phyloP scores from a whole-genome alignment of 257 asterid species.

The Dorcoceras hygrometricum region DNA sequence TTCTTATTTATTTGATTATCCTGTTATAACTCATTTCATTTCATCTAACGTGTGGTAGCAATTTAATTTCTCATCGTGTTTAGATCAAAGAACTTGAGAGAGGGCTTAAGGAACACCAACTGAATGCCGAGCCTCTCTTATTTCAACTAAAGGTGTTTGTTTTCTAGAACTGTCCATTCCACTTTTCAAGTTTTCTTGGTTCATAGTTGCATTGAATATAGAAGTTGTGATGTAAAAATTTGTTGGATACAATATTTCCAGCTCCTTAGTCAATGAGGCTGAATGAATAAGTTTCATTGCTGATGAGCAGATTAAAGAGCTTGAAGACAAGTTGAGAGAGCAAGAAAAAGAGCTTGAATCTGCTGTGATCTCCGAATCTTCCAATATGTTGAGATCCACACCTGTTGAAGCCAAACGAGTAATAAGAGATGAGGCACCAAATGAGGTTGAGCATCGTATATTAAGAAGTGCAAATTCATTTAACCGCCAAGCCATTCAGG shows the following conservation, averaged over 20 bases:
- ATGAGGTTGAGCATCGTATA: slow-evolving; percentile 53
- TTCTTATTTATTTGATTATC: neutral
- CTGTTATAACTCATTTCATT: neutral
- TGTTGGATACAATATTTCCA: neutral
- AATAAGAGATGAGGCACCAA: slow-evolving; percentile 35
- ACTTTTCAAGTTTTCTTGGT: neutral
- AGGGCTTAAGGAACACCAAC: slow-evolving; percentile 46
- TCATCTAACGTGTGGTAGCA: neutral
- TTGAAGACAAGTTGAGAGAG: slow-evolving; percentile 65
- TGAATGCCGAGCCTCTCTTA: slow-evolving; percentile 39
- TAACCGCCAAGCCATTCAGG: slow-evolving; percentile 42
- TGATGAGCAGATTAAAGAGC: slow-evolving; percentile 64
- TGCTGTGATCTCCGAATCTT: slow-evolving; percentile 27
- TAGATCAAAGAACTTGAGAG: slow-evolving; percentile 69
- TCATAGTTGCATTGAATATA: neutral
- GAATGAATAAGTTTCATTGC: neutral
- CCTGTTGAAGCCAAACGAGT: slow-evolving; percentile 40
- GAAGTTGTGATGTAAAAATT: neutral
- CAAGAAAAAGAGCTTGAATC: slow-evolving; percentile 55
- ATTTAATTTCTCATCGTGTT: slow-evolving; percentile 19
- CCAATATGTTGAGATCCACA: slow-evolving; percentile 36
- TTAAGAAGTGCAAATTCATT: slow-evolving; percentile 50
- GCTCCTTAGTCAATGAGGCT: slow-evolving; percentile 1
- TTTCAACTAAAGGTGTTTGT: slow-evolving; percentile 53
- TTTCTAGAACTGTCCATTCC: neutral